Conservation (phyloP, 352 stramenopile species). For the Phytopythium mirpurense region DNA sequence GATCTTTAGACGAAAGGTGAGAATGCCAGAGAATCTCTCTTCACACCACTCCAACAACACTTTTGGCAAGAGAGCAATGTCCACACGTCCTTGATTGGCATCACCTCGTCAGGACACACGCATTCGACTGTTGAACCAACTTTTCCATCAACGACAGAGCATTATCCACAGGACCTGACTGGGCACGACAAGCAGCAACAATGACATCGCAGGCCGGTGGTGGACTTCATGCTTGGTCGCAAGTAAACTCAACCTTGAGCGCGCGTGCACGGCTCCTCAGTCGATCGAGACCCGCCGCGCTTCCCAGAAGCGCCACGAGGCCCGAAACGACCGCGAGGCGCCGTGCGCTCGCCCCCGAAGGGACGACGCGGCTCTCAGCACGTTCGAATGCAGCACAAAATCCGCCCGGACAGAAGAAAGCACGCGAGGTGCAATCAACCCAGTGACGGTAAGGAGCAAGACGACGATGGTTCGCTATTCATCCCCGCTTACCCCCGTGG, state of each 20-base stretch:
- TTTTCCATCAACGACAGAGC: too few relatives aligned
- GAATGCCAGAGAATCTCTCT: too few relatives aligned
- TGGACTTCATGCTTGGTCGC: conserved; percentile 47
- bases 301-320: neutral
- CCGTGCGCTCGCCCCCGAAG: conserved; percentile 2
- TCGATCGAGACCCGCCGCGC: neutral
- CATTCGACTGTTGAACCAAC: too few relatives aligned
- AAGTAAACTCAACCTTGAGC: conserved; percentile 8
- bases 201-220: too few relatives aligned
- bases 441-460: conserved; percentile 78
- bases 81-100: too few relatives aligned
- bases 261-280: neutral
- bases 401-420: conserved; percentile 90
- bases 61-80: too few relatives aligned
- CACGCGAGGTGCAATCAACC: conserved; percentile 76
- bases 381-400: conserved; percentile 63
- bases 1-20: neutral
- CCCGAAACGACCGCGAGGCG: neutral
- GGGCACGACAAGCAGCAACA: conserved; percentile 5
- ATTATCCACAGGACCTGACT: too few relatives aligned
- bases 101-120: too few relatives aligned
- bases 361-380: conserved; percentile 11
- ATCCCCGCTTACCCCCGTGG: conserved; percentile 27
- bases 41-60: too few relatives aligned
- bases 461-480: conserved; percentile 38